phyloP scores from a whole-genome alignment of 331 rosid genomes.

The Quercus tomentella region DNA sequence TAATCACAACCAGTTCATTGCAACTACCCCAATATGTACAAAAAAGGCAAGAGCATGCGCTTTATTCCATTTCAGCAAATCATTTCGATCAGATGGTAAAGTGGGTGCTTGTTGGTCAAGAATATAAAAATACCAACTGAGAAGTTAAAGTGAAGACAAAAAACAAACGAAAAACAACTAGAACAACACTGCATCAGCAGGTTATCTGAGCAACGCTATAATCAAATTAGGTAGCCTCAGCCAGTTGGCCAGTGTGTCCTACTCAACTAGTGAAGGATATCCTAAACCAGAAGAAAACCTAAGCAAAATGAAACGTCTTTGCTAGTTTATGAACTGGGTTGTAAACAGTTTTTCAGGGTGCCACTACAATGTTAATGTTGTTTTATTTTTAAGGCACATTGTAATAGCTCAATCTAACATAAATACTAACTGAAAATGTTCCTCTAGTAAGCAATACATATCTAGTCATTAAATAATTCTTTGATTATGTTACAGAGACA shows the following conservation, averaged over 20 bases:
- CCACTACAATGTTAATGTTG: not conserved
- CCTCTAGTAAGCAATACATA: not conserved
- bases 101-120: not conserved
- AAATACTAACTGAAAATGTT: not conserved
- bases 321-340: not conserved
- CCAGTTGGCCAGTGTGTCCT: not conserved
- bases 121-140: not conserved
- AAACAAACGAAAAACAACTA: not conserved
- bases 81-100: not conserved
- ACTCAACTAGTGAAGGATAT: not conserved
- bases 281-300: not conserved
- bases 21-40: not conserved
- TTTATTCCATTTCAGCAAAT: not conserved
- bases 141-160: not conserved
- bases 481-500: not conserved
- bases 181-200: not conserved
- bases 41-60: not conserved
- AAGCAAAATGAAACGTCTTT: not conserved
- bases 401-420: not conserved
- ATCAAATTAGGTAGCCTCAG: not conserved
- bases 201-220: not conserved
- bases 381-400: too few relatives aligned
- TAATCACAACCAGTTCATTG: too few relatives aligned
- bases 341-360: not conserved
- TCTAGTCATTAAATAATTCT: not conserved